Evolutionary conservation across 2,329 filamentous ascomycete species (phyloP).

Genomic region (Ceratocystis diversiconidia): DNA sequence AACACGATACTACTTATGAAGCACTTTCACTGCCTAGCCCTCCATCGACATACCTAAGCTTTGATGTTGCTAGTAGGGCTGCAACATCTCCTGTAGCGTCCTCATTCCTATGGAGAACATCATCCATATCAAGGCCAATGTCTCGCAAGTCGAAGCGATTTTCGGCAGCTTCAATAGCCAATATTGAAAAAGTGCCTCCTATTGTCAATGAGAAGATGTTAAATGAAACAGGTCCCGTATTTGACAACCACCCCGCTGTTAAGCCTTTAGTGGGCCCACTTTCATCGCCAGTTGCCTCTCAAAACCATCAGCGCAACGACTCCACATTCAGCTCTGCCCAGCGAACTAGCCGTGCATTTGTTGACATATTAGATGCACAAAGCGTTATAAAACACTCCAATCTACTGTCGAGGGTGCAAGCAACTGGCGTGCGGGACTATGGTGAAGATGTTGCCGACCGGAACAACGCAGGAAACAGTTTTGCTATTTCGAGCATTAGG

Average conservation of each 20-base stretch:
- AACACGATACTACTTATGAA: background rate
- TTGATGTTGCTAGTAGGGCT: slow-evolving; percentile 7
- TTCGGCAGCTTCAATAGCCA: slow-evolving; percentile 6
- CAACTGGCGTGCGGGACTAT: slow-evolving; percentile 39
- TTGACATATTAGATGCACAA: slow-evolving; percentile 46
- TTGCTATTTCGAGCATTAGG: slow-evolving; percentile 6
- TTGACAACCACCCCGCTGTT: slow-evolving; percentile 18
- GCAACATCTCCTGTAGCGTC: background rate
- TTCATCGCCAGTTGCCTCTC: slow-evolving; percentile 6
- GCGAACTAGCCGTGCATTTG: slow-evolving; percentile 19
- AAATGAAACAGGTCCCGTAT: slow-evolving; percentile 2
- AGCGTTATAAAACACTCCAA: slow-evolving; percentile 36
- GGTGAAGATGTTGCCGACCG: slow-evolving; percentile 53
- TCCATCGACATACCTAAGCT: background rate
- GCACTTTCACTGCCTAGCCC: slow-evolving; percentile 10
- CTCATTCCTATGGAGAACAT: background rate
- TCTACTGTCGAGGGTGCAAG: slow-evolving; percentile 35
- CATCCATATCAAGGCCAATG: slow-evolving; percentile 13
- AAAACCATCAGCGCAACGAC: slow-evolving; percentile 13
- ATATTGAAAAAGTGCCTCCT: slow-evolving; percentile 2
- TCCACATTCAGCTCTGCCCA: slow-evolving; percentile 15
- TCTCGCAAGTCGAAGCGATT: slow-evolving; percentile 15
- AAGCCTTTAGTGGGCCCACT: slow-evolving; percentile 13
- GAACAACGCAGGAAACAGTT: slow-evolving; percentile 33
- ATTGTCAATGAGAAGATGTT: background rate